Conservation (phyloP, 169 alveolate genomes). For the Besnoitia besnoiti region DNA sequence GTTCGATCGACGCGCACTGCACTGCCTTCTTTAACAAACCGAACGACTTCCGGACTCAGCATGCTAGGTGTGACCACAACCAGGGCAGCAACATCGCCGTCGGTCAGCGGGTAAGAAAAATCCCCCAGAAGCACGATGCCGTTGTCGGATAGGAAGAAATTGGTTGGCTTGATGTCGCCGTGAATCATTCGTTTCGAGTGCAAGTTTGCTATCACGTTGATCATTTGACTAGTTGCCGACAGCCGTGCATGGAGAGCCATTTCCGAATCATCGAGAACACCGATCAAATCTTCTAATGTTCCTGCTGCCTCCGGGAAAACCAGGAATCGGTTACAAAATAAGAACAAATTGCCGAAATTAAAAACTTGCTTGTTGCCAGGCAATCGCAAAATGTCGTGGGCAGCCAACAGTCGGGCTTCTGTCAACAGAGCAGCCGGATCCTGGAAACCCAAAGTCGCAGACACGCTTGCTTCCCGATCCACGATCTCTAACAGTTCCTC, state of each 20-base stretch:
- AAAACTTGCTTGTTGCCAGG: not conserved
- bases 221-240: not conserved
- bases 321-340: not conserved
- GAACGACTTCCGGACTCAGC: not conserved
- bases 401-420: not conserved
- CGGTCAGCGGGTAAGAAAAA: not conserved
- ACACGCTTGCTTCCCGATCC: not conserved
- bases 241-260: not conserved
- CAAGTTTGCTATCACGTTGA: not conserved
- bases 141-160: not conserved
- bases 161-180: constrained; percentile 18
- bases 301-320: not conserved
- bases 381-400: not conserved
- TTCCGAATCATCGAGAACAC: not conserved
- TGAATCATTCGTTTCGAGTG: not conserved
- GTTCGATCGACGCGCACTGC: not conserved
- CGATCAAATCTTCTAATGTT: not conserved
- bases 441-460: not conserved
- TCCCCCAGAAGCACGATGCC: constrained; percentile 6
- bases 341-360: not conserved
- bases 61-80: no score
- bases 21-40: not conserved
- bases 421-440: not conserved
- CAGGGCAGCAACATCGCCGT: no score
- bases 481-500: not conserved